phyloP scores from a whole-genome alignment of 2,329 filamentous ascomycete genomes.

The Cytospora paraplurivora region DNA sequence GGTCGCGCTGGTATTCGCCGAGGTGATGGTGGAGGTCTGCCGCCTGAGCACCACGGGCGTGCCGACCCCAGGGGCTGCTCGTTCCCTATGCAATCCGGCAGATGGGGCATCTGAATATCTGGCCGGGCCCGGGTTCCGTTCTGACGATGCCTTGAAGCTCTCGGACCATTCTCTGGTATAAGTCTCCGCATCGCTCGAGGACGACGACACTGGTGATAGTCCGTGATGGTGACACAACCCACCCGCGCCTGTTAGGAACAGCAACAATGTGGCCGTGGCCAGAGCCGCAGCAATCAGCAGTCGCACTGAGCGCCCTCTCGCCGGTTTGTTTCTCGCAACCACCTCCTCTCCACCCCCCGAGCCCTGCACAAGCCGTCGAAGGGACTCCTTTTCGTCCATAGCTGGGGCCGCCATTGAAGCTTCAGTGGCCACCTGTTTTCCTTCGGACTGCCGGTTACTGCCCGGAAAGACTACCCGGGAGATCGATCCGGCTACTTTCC shows the following conservation, averaged over 20 bases:
- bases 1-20: constrained; percentile 34
- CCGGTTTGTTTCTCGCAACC: background rate
- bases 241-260: background rate
- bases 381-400: background rate
- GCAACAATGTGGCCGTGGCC: background rate
- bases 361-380: constrained; percentile 8
- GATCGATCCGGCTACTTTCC: too few species aligned
- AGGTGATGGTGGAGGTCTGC: constrained; percentile 29
- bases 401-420: background rate
- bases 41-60: constrained; percentile 17
- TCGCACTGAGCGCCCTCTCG: constrained; percentile 6
- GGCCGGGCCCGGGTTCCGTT: constrained; percentile 9
- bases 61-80: constrained; percentile 5
- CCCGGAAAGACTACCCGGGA: too few species aligned
- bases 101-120: constrained; percentile 1
- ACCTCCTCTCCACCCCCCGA: constrained; percentile 11
- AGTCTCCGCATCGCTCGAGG: too few species aligned
- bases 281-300: constrained; percentile 16
- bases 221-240: background rate
- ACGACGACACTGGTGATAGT: background rate
- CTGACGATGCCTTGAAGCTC: background rate
- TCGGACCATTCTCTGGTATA: background rate
- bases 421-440: too few species aligned
- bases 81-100: constrained; percentile 11
- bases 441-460: too few species aligned